phyloP scores from a whole-genome alignment of 2,329 filamentous ascomycete species.

The Zasmidium citrigriseum region DNA sequence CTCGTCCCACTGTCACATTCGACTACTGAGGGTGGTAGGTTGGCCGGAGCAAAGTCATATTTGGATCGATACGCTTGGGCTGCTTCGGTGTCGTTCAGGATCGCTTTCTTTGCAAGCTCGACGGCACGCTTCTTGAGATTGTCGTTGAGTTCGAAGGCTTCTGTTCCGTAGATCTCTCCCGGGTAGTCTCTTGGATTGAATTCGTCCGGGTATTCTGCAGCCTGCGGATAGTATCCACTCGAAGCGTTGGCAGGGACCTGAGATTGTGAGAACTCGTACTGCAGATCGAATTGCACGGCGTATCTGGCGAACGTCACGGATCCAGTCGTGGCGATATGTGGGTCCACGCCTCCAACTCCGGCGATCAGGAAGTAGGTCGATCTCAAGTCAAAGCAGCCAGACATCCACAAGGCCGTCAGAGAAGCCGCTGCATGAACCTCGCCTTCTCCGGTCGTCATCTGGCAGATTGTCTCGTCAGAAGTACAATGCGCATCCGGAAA shows the following conservation, averaged over 20 bases:
- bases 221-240: conserved; percentile 29
- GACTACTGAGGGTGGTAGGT: conserved; percentile 30
- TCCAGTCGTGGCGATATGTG: conserved; percentile 24
- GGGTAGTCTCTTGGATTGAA: conserved; percentile 23
- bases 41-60: conserved; percentile 31
- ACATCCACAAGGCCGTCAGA: conserved; percentile 21
- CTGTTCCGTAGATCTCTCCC: conserved; percentile 36
- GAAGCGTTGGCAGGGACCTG: conserved; percentile 23
- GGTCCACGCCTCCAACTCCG: conserved; percentile 31
- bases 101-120: conserved; percentile 28
- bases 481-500: conserved; percentile 57
- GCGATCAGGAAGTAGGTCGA: conserved; percentile 31
- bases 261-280: conserved; percentile 26
- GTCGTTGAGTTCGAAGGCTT: conserved; percentile 39
- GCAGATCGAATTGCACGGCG: conserved; percentile 27
- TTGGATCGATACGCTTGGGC: conserved; percentile 33
- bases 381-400: conserved; percentile 24
- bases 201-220: conserved; percentile 22
- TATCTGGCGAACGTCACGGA: conserved; percentile 27
- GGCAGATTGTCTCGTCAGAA: conserved; percentile 61
- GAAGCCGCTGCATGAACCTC: conserved; percentile 32
- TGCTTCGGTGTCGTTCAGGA: conserved; percentile 32
- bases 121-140: conserved; percentile 31
- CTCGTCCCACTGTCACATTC: conserved; percentile 36
- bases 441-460: conserved; percentile 61